Percentiles rank a stretch among this genome's conserved stretches.
These are phyloP conservation scores for Mangifera indica DNA, from an alignment of 345 rosid genomes.

Conservation along the genomic window DNA sequence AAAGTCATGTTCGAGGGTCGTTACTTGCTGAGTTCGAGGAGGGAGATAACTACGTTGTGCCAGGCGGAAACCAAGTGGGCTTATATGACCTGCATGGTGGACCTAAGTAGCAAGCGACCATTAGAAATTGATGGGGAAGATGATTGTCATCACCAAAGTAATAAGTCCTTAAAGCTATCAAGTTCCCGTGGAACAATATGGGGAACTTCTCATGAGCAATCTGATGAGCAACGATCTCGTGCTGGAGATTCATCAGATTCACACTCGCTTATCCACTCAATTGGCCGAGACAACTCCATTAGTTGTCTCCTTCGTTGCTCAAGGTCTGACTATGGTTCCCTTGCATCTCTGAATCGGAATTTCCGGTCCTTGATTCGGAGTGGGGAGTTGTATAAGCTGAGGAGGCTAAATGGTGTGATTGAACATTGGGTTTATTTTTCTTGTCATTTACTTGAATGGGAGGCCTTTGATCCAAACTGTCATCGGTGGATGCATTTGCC, in stretches of 20 bases:
- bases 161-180: constrained; percentile 22
- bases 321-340: constrained; percentile 78
- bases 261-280: constrained; percentile 58
- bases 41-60: constrained; percentile 69
- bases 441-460: constrained; percentile 82
- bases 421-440: constrained; percentile 96
- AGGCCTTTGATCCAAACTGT: constrained; percentile 79
- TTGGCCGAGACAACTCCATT: constrained; percentile 79
- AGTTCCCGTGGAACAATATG: constrained; percentile 7
- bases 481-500: constrained; percentile 84
- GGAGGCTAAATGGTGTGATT: constrained; percentile 51
- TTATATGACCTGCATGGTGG: constrained; percentile 45
- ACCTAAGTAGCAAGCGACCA: constrained; percentile 52
- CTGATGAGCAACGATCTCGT: constrained; percentile 21
- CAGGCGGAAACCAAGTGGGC: constrained; percentile 59
- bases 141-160: constrained; percentile 12
- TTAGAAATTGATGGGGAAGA: constrained; percentile 34
- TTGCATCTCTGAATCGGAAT: constrained; percentile 62
- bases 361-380: constrained; percentile 65
- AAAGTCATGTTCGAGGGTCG: constrained; percentile 75
- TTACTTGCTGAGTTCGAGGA: constrained; percentile 52
- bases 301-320: constrained; percentile 71
- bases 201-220: constrained; percentile 7
- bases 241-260: constrained; percentile 57
- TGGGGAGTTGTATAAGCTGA: constrained; percentile 68